A percentile compares a stretch with the other conserved stretches of the same genome.
Conservation (phyloP, 768 basidiomycete genomes). For the Collybiopsis luxurians region DNA sequence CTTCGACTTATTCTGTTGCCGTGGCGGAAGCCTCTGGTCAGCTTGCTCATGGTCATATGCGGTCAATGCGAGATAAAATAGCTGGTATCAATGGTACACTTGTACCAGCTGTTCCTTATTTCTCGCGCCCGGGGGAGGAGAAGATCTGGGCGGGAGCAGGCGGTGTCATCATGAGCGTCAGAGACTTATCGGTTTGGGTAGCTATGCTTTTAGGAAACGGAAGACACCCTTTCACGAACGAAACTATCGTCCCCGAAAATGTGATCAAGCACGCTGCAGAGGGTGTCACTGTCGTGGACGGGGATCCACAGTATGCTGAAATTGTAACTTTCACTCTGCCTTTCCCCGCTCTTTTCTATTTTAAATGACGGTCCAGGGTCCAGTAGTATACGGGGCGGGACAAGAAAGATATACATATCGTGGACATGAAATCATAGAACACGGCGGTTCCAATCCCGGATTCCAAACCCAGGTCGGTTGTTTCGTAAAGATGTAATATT, state of each 20-base stretch:
- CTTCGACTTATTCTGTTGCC: constrained; percentile 37
- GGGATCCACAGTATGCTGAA: constrained; percentile 34
- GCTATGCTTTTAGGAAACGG: constrained; percentile 39
- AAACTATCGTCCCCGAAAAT: constrained; percentile 31
- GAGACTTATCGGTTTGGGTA: constrained; percentile 38
- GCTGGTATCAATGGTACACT: constrained; percentile 29
- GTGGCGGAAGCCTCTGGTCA: constrained; percentile 30
- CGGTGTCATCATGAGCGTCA: constrained; percentile 35
- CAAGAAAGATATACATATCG: constrained; percentile 38
- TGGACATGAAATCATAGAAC: constrained; percentile 41
- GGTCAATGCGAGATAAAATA: constrained; percentile 25
- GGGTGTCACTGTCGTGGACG: constrained; percentile 31
- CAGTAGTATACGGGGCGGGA: constrained; percentile 37
- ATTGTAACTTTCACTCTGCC: constrained; percentile 23
- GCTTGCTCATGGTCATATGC: constrained; percentile 31
- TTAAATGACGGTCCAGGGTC: constrained; percentile 23
- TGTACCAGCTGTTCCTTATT: constrained; percentile 35
- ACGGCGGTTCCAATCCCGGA: constrained; percentile 40
- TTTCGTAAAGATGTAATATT: background rate
- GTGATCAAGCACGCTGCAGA: constrained; percentile 34
- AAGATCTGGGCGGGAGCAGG: constrained; percentile 39
- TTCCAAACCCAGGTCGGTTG: constrained; percentile 22
- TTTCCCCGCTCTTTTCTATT: background rate
- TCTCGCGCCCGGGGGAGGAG: constrained; percentile 37
- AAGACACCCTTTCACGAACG: constrained; percentile 34